phyloP scores from a whole-genome alignment of 2,329 filamentous ascomycete species.

The Mollisia scopiformis region DNA sequence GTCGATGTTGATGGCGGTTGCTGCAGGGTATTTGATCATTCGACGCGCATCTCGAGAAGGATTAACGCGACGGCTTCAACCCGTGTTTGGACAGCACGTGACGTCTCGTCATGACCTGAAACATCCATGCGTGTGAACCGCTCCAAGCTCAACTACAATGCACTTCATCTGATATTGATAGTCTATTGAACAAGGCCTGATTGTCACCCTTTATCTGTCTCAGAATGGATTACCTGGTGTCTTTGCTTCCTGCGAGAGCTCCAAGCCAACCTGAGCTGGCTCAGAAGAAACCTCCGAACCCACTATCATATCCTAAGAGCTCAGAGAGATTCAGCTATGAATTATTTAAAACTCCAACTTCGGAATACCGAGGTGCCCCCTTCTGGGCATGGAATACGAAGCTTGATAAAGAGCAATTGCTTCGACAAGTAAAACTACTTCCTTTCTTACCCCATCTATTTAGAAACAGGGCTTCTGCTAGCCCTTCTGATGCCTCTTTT shows the following conservation, averaged over 20 bases:
- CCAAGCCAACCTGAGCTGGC: constrained; percentile 6
- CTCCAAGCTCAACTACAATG: background rate
- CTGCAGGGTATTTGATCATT: background rate
- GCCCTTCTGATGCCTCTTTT: no score
- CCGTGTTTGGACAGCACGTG: background rate
- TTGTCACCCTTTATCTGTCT: background rate
- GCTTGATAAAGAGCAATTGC: constrained; percentile 33
- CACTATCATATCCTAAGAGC: constrained; percentile 36
- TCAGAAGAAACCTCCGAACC: constrained; percentile 25
- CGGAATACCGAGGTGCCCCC: constrained; percentile 38
- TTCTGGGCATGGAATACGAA: constrained; percentile 38
- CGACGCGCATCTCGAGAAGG: background rate
- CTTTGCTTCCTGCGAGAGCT: constrained; percentile 4
- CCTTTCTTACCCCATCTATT: no score
- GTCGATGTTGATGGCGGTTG: constrained; percentile 1
- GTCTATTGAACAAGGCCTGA: background rate
- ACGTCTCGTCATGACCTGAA: background rate
- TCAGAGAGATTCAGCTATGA: constrained; percentile 27
- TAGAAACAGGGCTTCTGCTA: no score
- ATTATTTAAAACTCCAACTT: constrained; percentile 35
- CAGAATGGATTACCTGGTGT: constrained; percentile 21
- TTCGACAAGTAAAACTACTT: no score
- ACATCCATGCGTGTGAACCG: background rate
- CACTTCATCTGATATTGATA: background rate
- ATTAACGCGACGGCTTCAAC: background rate